Percentiles rank a stretch among this genome's conserved stretches.
phyloP scores from a whole-genome alignment of 108 stramenopile species.

The Schizochytrium sp. region DNA sequence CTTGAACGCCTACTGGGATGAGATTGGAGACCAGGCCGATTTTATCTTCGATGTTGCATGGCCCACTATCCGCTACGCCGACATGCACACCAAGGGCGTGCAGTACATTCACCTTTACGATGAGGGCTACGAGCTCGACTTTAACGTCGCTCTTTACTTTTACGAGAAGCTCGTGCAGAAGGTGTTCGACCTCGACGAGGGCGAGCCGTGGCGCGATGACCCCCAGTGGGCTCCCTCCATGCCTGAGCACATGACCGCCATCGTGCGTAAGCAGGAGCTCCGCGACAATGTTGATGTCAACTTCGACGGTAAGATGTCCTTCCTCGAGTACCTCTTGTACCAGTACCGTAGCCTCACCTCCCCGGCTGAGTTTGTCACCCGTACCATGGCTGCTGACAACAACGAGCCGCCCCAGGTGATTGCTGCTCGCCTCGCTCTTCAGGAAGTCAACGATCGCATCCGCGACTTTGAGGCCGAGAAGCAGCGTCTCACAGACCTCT shows the following conservation, averaged over 20 bases:
- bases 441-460: slow-evolving; percentile 31
- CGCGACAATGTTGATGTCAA: slow-evolving; percentile 63
- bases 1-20: slow-evolving; percentile 58
- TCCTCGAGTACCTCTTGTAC: slow-evolving; percentile 62
- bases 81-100: slow-evolving; percentile 60
- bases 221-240: slow-evolving; percentile 30
- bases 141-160: slow-evolving; percentile 62
- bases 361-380: slow-evolving; percentile 53
- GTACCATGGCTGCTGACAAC: slow-evolving; percentile 12
- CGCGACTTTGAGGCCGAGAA: slow-evolving; percentile 59
- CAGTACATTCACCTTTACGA: slow-evolving; percentile 60
- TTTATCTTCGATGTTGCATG: slow-evolving; percentile 61
- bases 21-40: slow-evolving; percentile 60
- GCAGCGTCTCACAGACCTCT: neutral
- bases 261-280: slow-evolving; percentile 61
- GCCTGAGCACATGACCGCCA: slow-evolving; percentile 55
- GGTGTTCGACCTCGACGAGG: slow-evolving; percentile 44
- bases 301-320: slow-evolving; percentile 57
- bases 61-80: slow-evolving; percentile 23
- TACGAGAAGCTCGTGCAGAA: slow-evolving; percentile 51
- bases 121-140: slow-evolving; percentile 61
- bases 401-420: slow-evolving; percentile 41
- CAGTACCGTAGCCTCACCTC: slow-evolving; percentile 26
- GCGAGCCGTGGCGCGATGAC: slow-evolving; percentile 34
- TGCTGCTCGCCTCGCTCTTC: slow-evolving; percentile 2